Evolutionary conservation across 2,329 filamentous ascomycete genomes (phyloP).

Genomic region (Penicillium psychrosexuale): DNA sequence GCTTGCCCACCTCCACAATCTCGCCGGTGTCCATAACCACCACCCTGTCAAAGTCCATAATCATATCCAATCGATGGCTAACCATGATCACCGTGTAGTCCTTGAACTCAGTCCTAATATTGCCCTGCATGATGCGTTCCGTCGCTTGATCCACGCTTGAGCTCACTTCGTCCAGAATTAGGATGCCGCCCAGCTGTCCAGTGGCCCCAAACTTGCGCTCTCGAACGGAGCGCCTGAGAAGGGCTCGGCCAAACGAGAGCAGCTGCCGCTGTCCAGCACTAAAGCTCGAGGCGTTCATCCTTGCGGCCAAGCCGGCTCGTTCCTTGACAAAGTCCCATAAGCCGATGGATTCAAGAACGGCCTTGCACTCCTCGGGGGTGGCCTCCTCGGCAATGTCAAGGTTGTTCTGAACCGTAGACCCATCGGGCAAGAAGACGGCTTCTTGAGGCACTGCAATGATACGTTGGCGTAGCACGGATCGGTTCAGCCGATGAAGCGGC

Average conservation of each 20-base stretch:
- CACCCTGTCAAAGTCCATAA: background rate
- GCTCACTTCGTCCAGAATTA: no score
- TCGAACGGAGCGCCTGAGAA: background rate
- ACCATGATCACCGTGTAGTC: no score
- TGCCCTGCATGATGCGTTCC: no score
- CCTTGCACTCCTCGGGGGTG: background rate
- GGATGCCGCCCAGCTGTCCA: no score
- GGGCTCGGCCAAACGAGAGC: background rate
- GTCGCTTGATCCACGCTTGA: no score
- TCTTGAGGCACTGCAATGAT: background rate
- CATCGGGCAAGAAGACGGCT: background rate
- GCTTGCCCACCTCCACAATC: background rate
- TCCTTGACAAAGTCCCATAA: background rate
- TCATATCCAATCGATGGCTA: no score
- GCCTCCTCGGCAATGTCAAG: background rate
- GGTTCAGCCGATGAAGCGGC: background rate
- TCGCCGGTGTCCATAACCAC: background rate
- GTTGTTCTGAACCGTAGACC: background rate
- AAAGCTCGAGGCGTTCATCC: background rate
- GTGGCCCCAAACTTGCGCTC: background rate
- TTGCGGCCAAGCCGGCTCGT: background rate
- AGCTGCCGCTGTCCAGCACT: background rate
- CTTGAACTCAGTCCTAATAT: no score
- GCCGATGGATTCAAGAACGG: background rate
- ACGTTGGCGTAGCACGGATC: background rate